phyloP scores from a whole-genome alignment of 2,329 filamentous ascomycete species.

The Pseudogymnoascus sp. region DNA sequence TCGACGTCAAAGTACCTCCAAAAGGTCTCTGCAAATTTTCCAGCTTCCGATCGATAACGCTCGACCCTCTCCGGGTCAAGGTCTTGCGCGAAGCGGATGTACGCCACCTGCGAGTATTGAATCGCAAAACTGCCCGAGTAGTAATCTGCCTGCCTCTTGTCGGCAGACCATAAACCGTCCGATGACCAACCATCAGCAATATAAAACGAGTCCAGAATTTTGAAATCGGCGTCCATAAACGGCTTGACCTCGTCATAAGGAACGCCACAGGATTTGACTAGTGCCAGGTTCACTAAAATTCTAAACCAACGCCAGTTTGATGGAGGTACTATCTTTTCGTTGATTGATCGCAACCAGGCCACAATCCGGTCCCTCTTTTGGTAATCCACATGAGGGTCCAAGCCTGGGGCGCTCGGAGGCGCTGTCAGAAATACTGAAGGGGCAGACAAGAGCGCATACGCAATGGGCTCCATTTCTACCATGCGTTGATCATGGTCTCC shows the following conservation, averaged over 20 bases:
- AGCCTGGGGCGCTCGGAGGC: not conserved
- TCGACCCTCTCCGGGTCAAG: constrained; percentile 34
- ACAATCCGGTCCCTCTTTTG: constrained; percentile 32
- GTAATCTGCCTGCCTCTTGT: constrained; percentile 39
- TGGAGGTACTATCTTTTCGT: constrained; percentile 38
- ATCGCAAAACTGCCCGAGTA: constrained; percentile 49
- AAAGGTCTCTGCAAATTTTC: constrained; percentile 35
- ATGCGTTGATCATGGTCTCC: constrained; percentile 43
- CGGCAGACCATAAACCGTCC: constrained; percentile 38
- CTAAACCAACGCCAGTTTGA: constrained; percentile 50
- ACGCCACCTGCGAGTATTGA: constrained; percentile 44
- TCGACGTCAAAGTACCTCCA: constrained; percentile 43
- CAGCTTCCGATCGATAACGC: constrained; percentile 34
- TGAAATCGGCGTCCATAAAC: constrained; percentile 36
- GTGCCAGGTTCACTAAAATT: constrained; percentile 41
- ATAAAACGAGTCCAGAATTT: constrained; percentile 39
- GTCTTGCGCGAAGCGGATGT: constrained; percentile 36
- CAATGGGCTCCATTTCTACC: constrained; percentile 47
- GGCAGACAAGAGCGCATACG: constrained; percentile 40
- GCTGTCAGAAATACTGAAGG: constrained; percentile 30
- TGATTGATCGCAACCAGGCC: constrained; percentile 37
- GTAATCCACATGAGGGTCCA: constrained; percentile 23
- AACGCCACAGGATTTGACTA: constrained; percentile 36
- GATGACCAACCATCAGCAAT: constrained; percentile 40
- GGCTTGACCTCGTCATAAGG: constrained; percentile 28